These are phyloP conservation scores for Fagus sylvatica DNA, from an alignment of 306 rosid species.

Conservation along the genomic window DNA sequence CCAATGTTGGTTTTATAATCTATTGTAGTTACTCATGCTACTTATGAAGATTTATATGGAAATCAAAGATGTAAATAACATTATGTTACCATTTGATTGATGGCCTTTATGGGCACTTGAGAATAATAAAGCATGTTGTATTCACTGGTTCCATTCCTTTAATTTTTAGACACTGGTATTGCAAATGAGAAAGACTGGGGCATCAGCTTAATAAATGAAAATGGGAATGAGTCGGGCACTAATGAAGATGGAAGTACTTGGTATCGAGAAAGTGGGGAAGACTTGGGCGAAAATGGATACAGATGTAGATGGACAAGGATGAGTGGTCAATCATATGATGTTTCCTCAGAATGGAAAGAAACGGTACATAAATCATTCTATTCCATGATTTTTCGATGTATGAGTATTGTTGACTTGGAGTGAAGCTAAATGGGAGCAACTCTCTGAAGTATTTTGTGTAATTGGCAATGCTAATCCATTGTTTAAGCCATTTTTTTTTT, in stretches of 20 bases:
- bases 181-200: slow-evolving; percentile 99
- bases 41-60: slow-evolving; percentile 1
- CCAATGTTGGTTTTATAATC: slow-evolving; percentile 1
- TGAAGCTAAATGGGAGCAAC: slow-evolving; percentile 21
- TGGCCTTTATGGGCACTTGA: background rate
- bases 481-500: background rate
- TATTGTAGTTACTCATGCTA: background rate
- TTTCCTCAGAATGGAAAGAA: slow-evolving; percentile 94
- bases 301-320: slow-evolving; percentile 99
- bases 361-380: slow-evolving; percentile 53
- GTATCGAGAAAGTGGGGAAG: slow-evolving; percentile 88
- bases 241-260: slow-evolving; percentile 97
- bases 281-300: slow-evolving; percentile 80
- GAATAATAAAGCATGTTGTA: slow-evolving; percentile 17
- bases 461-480: slow-evolving; percentile 11
- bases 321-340: slow-evolving; percentile 81
- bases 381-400: slow-evolving; percentile 6
- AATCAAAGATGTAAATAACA: slow-evolving; percentile 5
- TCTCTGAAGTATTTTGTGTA: slow-evolving; percentile 10
- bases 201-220: slow-evolving; percentile 72
- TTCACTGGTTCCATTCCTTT: slow-evolving; percentile 16
- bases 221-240: slow-evolving; percentile 77
- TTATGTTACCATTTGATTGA: slow-evolving; percentile 1
- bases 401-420: slow-evolving; percentile 10
- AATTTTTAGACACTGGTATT: slow-evolving; percentile 84